Percentiles rank a stretch among this genome's conserved stretches.
Conservation (phyloP, 371 early-diverging fungal genomes). For the Fennellomyces sp. region DNA sequence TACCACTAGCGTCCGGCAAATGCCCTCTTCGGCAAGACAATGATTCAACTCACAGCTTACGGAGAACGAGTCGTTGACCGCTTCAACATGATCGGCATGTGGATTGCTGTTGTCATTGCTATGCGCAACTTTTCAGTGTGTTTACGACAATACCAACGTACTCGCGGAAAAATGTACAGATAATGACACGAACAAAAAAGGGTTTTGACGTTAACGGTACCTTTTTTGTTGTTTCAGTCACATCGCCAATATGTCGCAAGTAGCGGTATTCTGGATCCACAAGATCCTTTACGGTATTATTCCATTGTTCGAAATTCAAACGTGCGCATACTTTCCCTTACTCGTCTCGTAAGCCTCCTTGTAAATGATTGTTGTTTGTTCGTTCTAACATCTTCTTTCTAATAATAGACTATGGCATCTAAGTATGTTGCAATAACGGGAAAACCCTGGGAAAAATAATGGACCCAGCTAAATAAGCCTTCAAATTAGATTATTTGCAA, state of each 20-base stretch:
- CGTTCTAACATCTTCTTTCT: background rate
- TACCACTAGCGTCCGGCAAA: background rate
- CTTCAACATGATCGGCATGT: conserved; percentile 48
- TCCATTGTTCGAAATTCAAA: conserved; percentile 44
- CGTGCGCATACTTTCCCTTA: conserved; percentile 46
- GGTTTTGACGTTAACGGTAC: too few relatives aligned
- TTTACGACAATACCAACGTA: conserved; percentile 41
- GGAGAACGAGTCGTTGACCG: conserved; percentile 43
- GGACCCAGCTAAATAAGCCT: background rate
- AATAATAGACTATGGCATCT: conserved; percentile 33
- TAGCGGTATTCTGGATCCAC: conserved; percentile 34
- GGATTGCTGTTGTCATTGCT: conserved; percentile 39
- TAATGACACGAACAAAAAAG: background rate
- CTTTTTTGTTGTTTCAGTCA: conserved; percentile 25
- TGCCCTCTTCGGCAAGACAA: conserved; percentile 4
- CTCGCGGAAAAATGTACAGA: conserved; percentile 42
- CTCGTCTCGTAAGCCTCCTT: conserved; percentile 43
- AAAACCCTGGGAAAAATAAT: background rate
- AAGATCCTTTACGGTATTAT: conserved; percentile 40
- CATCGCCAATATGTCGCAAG: conserved; percentile 44
- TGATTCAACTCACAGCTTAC: conserved; percentile 39
- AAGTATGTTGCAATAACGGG: conserved; percentile 16
- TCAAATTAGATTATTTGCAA: conserved; percentile 2
- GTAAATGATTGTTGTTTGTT: background rate
- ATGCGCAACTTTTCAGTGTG: conserved; percentile 43